A percentile compares a stretch with the other conserved stretches of the same genome.
These are phyloP conservation scores for Immersiella caudata DNA, from an alignment of 495 filamentous ascomycete genomes.

Conservation along the genomic window DNA sequence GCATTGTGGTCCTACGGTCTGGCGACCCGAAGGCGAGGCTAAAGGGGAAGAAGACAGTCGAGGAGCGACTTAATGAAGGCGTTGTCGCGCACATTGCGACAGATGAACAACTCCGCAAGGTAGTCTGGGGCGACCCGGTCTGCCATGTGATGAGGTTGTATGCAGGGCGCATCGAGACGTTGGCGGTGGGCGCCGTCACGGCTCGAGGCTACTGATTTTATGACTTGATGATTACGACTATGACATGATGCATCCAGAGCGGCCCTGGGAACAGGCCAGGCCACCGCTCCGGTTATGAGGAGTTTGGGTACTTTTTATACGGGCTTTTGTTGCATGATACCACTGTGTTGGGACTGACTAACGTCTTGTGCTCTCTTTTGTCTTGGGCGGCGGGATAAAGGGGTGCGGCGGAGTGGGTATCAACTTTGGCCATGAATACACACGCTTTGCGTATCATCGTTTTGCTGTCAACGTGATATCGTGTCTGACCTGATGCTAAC, in stretches of 20 bases:
- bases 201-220: slow-evolving; percentile 41
- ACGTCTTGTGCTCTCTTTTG: background rate
- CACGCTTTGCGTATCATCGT: background rate
- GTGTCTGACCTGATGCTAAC: background rate
- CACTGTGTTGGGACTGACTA: slow-evolving; percentile 2
- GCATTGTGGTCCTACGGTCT: slow-evolving; percentile 64
- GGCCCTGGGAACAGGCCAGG: slow-evolving; percentile 12
- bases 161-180: slow-evolving; percentile 63
- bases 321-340: slow-evolving; percentile 9
- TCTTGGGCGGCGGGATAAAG: background rate
- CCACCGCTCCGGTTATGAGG: slow-evolving; percentile 3
- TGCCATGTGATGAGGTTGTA: slow-evolving; percentile 81
- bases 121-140: slow-evolving; percentile 78
- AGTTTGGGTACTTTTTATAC: slow-evolving; percentile 9
- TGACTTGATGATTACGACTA: slow-evolving; percentile 2
- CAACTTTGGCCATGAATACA: background rate
- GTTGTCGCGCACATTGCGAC: slow-evolving; percentile 64
- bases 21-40: slow-evolving; percentile 37
- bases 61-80: slow-evolving; percentile 48
- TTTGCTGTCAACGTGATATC: no score
- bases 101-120: slow-evolving; percentile 64
- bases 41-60: slow-evolving; percentile 43
- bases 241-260: slow-evolving; percentile 10
- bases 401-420: background rate
- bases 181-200: slow-evolving; percentile 69